Base-by-base conservation (phyloP, 2,329 filamentous ascomycete species). In the Ophiostoma novo-ulmi region DNA sequence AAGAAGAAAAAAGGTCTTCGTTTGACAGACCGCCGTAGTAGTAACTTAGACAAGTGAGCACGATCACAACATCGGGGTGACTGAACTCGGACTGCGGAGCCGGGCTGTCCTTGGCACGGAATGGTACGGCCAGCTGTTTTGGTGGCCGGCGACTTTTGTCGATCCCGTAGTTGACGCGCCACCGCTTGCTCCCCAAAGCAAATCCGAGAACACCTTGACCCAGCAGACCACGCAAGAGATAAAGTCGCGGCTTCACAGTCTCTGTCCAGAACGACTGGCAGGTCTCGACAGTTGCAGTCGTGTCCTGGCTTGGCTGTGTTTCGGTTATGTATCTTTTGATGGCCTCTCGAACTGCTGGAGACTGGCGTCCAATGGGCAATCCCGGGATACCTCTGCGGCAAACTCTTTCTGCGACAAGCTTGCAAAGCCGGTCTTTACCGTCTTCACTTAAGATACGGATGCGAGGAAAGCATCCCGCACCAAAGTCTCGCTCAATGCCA, bases 101-200 rank as follows among this genome's bases (percentile, higher is more conserved):
- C 0, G 87, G 88, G 3, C 74, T 82, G 68, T 88, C 87, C 70
- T 90, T 90, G 0, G 86, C 87, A 10, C 81, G 80, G 73, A 84
- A 91, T 0, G 87, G 88, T 0, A 91, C 85, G 0, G 85, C 84
- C 0, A 90, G 80, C 68, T 76, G 79, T 0, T 83, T 85, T 0
- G 71, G 67, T 0, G 82, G 83, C 0, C 74, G 73, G 2, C 86
- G 77, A 0, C 72, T 75, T 0, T 74, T 72, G 74, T 87, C 83
- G 0, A 85, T 79, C 0, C 89, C 89, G 71, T 88, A 92, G 70
- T 90, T 84, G 0, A 92, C 88, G 3, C 85, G 78, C 86, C 87
- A 92, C 1, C 88, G 80, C 74, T 91, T 91, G 17, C 84, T 77
- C 0, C 78, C 77, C 0, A 91, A 78, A 0, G 79, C 80, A 71